phyloP scores from a whole-genome alignment of 176 grass and related monocot species.

The Triticum aestivum region IWGSC_CS_RefSeq_v2.1 NC_057812.1:159800926-159801425 shows the following conservation, averaged over 20 bases:
- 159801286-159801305: too few species aligned
- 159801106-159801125: not conserved
- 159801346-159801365: too few species aligned
- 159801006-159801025: not conserved
- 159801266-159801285: too few species aligned
- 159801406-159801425: too few species aligned
- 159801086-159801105: not conserved
- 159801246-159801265: too few species aligned
- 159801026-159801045: slow-evolving; percentile 10
- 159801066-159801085: not conserved
- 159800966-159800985: not conserved
- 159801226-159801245: too few species aligned
- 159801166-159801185: not conserved
- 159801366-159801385: too few species aligned
- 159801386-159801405: too few species aligned
- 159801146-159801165: not conserved
- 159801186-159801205: not conserved
- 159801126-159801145: not conserved
- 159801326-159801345: too few species aligned
- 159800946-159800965: not conserved
- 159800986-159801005: not conserved
- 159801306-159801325: too few species aligned
- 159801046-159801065: not conserved
- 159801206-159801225: not conserved
- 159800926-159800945: slow-evolving; percentile 1